Evolutionary conservation across 352 stramenopile species (phyloP).

Genomic region (Globisporangium perplexum): DNA sequence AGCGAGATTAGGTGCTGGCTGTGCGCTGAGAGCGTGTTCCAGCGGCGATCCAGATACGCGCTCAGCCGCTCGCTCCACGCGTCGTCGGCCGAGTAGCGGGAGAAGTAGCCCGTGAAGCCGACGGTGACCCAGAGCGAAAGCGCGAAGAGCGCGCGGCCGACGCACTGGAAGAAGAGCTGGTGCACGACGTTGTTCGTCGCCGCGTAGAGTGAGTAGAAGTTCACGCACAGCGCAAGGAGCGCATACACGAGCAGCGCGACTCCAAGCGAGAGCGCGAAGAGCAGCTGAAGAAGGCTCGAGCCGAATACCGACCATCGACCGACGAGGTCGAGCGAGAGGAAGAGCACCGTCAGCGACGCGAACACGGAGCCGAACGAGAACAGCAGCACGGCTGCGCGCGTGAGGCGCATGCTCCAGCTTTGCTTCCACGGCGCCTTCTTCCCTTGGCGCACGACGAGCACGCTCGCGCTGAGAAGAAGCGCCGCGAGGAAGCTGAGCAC

Average conservation of each 20-base stretch:
- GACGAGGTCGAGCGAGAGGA: constrained; percentile 37
- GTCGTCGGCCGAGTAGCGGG: constrained; percentile 21
- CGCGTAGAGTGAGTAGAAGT: constrained; percentile 29
- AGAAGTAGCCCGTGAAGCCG: constrained; percentile 29
- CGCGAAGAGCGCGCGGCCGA: constrained; percentile 6
- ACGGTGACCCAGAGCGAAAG: constrained; percentile 24
- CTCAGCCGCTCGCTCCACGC: constrained; percentile 28
- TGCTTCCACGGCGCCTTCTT: constrained; percentile 13
- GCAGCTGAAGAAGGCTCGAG: constrained; percentile 37
- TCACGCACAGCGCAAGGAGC: constrained; percentile 20
- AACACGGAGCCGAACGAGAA: constrained; percentile 17
- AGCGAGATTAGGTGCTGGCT: constrained; percentile 33
- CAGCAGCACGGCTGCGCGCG: constrained; percentile 8
- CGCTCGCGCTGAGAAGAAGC: constrained; percentile 15
- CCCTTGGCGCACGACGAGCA: constrained; percentile 23
- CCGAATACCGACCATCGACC: constrained; percentile 32
- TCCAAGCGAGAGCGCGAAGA: constrained; percentile 37
- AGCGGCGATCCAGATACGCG: constrained; percentile 31
- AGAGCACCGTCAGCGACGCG: constrained; percentile 20
- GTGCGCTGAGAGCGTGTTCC: constrained; percentile 22
- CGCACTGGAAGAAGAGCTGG: constrained; percentile 33
- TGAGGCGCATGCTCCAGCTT: constrained; percentile 11
- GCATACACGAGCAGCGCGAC: constrained; percentile 26
- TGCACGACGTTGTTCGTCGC: constrained; percentile 31
- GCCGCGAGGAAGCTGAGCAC: constrained; percentile 14